Conservation (phyloP, 176 grass and related monocot genomes). For the Pharus latifolius region DNA sequence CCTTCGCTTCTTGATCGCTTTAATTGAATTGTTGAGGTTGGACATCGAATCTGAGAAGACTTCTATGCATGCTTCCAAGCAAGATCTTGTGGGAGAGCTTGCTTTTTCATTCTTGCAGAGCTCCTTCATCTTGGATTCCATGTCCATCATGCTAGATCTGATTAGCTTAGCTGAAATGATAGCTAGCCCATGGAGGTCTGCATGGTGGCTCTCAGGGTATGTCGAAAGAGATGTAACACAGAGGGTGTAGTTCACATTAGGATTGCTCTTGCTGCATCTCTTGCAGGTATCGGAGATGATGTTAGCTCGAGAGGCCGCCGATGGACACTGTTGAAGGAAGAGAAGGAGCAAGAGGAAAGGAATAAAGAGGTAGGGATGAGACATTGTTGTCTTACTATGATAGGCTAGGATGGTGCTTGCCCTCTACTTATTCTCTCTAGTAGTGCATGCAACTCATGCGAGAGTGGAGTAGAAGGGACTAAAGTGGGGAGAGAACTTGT, state of each 20-base stretch:
- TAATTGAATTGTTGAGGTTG: not conserved
- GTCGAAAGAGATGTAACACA: conserved; percentile 35
- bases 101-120: conserved; percentile 1
- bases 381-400: not conserved
- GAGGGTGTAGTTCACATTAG: conserved; percentile 39
- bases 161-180: conserved; percentile 26
- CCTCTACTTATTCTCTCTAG: too few relatives aligned
- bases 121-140: not conserved
- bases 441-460: too few relatives aligned
- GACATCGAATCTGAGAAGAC: conserved; percentile 21
- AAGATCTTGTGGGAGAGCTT: not conserved
- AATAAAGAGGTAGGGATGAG: not conserved
- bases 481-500: too few relatives aligned
- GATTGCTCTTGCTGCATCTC: not conserved
- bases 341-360: not conserved
- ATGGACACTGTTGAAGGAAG: not conserved
- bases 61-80: conserved; percentile 20
- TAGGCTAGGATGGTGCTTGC: too few relatives aligned
- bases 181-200: conserved; percentile 15
- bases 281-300: conserved; percentile 19
- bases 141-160: not conserved
- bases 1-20: conserved; percentile 13
- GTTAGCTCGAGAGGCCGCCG: not conserved
- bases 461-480: too few relatives aligned
- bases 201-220: not conserved